phyloP scores from a whole-genome alignment of 2,329 filamentous ascomycete species.

The Colletotrichum coccodes region DNA sequence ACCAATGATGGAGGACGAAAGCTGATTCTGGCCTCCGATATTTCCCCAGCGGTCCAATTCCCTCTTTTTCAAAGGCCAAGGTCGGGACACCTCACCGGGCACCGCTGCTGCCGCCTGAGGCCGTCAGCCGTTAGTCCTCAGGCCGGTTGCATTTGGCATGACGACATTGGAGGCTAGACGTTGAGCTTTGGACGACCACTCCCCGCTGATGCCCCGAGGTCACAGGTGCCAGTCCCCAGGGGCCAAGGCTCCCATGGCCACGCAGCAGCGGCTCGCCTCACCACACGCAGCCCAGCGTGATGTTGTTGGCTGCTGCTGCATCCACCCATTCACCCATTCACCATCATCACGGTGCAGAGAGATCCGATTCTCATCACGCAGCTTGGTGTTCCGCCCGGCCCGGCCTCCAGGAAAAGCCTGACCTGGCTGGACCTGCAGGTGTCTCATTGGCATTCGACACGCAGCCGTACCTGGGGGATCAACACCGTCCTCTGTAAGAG shows the following conservation, averaged over 20 bases:
- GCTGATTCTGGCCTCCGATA: constrained; percentile 12
- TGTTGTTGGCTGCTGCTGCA: neutral
- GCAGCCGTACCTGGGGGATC: neutral
- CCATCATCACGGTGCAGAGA: neutral
- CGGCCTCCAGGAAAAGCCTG: neutral
- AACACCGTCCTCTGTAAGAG: neutral
- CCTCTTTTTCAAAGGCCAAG: neutral
- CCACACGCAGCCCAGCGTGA: neutral
- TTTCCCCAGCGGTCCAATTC: constrained; percentile 20
- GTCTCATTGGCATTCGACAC: constrained; percentile 1
- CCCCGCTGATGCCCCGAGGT: neutral
- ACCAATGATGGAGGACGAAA: constrained; percentile 9
- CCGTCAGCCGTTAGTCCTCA: neutral
- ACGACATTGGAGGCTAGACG: neutral
- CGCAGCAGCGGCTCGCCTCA: constrained; percentile 20
- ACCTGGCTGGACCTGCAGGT: neutral
- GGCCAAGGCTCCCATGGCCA: neutral
- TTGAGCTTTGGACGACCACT: neutral
- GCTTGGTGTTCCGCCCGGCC: constrained; percentile 19
- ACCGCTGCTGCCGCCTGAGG: neutral
- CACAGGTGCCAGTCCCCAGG: neutral
- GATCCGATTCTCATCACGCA: constrained; percentile 25
- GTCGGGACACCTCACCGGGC: constrained; percentile 1
- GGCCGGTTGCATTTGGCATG: neutral
- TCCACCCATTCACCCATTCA: neutral